These are phyloP conservation scores for Codiaeum variegatum DNA, from an alignment of 441 rosid genomes.

Conservation along the genomic window DNA sequence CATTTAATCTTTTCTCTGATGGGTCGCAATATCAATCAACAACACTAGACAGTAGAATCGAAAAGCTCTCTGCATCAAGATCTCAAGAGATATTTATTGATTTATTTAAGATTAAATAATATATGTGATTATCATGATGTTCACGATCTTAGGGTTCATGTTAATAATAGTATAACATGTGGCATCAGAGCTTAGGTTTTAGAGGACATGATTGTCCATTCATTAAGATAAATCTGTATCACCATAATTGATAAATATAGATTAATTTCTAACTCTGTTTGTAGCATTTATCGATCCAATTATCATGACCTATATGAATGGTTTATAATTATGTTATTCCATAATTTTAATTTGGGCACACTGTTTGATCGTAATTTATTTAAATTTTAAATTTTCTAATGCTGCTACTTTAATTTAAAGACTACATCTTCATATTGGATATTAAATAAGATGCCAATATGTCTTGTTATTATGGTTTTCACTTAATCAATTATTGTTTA, in stretches of 20 bases:
- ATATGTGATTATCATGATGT: no score
- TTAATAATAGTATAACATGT: neutral
- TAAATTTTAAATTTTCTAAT: neutral
- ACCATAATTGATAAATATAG: neutral
- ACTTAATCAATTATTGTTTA: no score
- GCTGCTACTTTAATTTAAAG: no score
- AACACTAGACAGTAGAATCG: neutral
- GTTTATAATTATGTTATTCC: neutral
- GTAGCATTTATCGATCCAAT: neutral
- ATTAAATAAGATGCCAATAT: no score
- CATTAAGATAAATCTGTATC: neutral
- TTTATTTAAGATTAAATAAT: no score
- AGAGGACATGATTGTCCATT: neutral
- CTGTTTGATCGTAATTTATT: constrained; percentile 3
- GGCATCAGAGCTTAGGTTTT: neutral
- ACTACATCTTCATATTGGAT: no score
- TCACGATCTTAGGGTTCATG: no score
- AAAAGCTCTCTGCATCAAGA: neutral
- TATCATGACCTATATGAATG: neutral
- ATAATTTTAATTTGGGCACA: neutral
- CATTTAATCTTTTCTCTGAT: no score
- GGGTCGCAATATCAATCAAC: neutral
- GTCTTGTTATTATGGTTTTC: no score
- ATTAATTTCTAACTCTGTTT: neutral
- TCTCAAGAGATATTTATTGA: no score